These are phyloP conservation scores for Brassica hybrid DNA, from an alignment of 441 rosid genomes.

Conservation along the genomic window DNA sequence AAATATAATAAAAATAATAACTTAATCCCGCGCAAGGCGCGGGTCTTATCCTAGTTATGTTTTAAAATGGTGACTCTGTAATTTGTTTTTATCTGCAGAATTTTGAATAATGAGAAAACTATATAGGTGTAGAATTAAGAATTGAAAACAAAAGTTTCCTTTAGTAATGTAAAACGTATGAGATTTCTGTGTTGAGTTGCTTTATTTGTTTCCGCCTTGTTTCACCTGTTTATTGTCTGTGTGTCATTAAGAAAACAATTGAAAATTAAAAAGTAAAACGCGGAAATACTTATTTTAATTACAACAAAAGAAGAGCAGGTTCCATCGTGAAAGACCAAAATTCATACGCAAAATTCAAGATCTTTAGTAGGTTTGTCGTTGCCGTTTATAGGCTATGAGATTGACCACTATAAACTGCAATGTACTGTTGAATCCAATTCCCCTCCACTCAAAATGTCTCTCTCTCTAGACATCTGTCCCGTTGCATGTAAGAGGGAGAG, in stretches of 20 bases:
- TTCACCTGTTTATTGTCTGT: conserved; percentile 1
- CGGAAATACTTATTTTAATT: conserved; percentile 1
- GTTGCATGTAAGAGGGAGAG: conserved; percentile 38
- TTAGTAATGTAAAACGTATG: not conserved
- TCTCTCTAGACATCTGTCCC: conserved; percentile 38
- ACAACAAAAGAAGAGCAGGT: conserved; percentile 8
- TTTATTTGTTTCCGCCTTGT: not conserved
- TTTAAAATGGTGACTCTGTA: not conserved
- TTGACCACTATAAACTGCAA: conserved; percentile 35
- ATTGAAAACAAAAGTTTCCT: too few species aligned
- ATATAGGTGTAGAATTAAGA: not conserved
- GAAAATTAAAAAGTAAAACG: not conserved
- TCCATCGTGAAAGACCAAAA: conserved; percentile 34
- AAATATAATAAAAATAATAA: too few species aligned
- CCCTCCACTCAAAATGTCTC: conserved; percentile 32
- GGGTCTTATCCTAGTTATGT: not conserved
- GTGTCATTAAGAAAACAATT: not conserved
- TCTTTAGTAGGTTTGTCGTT: conserved; percentile 35
- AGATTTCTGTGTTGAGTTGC: not conserved
- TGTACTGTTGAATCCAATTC: conserved; percentile 28
- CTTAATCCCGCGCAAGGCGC: too few species aligned
- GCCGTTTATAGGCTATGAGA: conserved; percentile 36
- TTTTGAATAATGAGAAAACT: not conserved
- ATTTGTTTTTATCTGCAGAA: not conserved
- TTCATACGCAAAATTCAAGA: conserved; percentile 23